Evolutionary conservation across 2,329 filamentous ascomycete species (phyloP), one percentile per base, ranked within the genome.

Genomic region (Xylaria sp.): DNA sequence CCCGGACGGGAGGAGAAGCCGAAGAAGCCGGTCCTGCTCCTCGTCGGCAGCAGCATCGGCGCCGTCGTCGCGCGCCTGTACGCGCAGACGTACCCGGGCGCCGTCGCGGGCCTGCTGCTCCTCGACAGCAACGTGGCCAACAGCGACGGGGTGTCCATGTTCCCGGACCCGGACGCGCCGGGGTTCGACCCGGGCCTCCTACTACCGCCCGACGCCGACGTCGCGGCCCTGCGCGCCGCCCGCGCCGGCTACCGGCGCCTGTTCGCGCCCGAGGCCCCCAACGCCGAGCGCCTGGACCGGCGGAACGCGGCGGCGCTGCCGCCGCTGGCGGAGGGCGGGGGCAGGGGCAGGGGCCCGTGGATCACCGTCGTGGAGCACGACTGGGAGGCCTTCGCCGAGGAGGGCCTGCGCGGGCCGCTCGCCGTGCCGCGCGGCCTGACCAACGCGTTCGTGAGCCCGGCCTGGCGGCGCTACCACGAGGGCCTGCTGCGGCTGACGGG

Each of bases 111-210:
- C 0, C 66, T 79, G 2, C 29, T 85, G 1, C 74, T 85, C 7
- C 76, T 86, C 1, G 83, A 86, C 63, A 82, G 77, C 34, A 79
- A 83, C 57, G 77, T 86, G 65, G 79, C 82, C 16, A 82, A 85
- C 62, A 76, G 77, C 0, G 78, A 85, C 60, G 79, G 81, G 24
- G 75, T 82, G 1, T 78, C 76, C 5, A 56, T 84, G 4, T 82
- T 81, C 63, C 82, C 83, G 0, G 76, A 86, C 57, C 81, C 82
- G 0, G 80, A 83, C 50, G 70, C 69, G 0, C 55, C 72, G 0
- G 69, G 52, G 4, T 84, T 84, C 57, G 72, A 81, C 44, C 62
- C 64, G 0, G 49, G 58, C 0, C 62, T 61, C 0, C 66, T 83
- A 2, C 78, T 78, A 13, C 29, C 29, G 29, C 29, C 29, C 29